Conservation (phyloP, 495 filamentous ascomycete genomes). For the Xylaria bambusicola region DNA sequence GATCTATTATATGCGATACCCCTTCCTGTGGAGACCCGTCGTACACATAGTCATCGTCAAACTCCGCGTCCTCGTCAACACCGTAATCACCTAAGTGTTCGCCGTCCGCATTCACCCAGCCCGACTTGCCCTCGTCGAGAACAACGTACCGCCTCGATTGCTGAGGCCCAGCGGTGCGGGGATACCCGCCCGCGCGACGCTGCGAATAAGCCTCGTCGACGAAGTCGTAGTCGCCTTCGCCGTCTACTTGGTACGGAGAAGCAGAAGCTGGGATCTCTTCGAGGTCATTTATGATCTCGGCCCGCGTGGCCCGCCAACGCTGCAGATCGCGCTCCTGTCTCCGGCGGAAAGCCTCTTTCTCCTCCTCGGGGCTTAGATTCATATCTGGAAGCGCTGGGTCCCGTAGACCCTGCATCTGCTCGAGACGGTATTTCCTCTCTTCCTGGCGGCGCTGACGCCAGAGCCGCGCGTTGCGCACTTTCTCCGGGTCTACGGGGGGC, state of each 20-base stretch:
- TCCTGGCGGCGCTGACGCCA: constrained; percentile 37
- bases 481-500: constrained; percentile 91
- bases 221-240: constrained; percentile 28
- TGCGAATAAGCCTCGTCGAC: constrained; percentile 35
- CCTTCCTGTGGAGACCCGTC: neutral
- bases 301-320: constrained; percentile 23
- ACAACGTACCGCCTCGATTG: neutral
- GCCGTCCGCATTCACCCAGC: constrained; percentile 84
- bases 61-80: constrained; percentile 81
- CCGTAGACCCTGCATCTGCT: constrained; percentile 46
- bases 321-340: constrained; percentile 31
- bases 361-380: constrained; percentile 38
- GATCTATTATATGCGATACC: constrained; percentile 1
- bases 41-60: constrained; percentile 51
- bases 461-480: constrained; percentile 54
- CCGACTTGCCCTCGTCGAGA: constrained; percentile 55
- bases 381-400: constrained; percentile 12
- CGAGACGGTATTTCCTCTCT: constrained; percentile 51
- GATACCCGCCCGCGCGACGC: constrained; percentile 12
- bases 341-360: constrained; percentile 49
- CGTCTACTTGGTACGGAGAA: constrained; percentile 38
- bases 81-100: constrained; percentile 87
- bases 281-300: constrained; percentile 40
- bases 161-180: neutral
- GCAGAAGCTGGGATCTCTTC: constrained; percentile 44